These are phyloP conservation scores for Phoenix dactylifera DNA, from an alignment of 176 grass and related monocot species.

Conservation along the genomic window DNA sequence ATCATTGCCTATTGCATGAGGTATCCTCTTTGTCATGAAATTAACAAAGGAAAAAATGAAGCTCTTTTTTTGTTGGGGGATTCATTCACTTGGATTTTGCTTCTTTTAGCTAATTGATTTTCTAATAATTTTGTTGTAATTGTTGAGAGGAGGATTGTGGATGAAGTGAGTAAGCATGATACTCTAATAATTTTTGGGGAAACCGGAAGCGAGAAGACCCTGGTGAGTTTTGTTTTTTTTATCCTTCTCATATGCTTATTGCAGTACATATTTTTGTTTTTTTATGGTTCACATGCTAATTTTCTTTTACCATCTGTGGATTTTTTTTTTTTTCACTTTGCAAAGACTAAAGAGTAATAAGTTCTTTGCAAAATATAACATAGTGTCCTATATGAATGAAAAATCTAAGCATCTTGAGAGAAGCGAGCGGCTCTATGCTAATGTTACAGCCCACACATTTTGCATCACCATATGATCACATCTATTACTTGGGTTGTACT, in stretches of 20 bases:
- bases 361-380: too few species aligned
- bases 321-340: too few species aligned
- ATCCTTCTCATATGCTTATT: not conserved
- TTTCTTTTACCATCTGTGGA: not conserved
- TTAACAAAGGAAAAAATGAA: not conserved
- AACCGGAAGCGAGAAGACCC: constrained; percentile 92
- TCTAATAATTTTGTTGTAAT: not conserved
- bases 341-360: too few species aligned
- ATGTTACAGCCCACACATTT: too few species aligned
- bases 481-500: too few species aligned
- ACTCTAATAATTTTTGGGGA: constrained; percentile 77
- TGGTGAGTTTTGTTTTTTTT: constrained; percentile 34
- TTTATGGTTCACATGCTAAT: not conserved
- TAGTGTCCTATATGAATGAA: too few species aligned
- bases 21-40: not conserved
- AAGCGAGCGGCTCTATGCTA: too few species aligned
- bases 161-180: constrained; percentile 72
- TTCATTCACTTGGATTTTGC: not conserved
- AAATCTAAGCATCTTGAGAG: too few species aligned
- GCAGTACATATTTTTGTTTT: not conserved
- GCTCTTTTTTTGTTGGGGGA: not conserved
- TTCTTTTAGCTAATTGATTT: not conserved
- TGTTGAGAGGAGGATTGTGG: constrained; percentile 53
- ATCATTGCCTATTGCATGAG: constrained; percentile 68
- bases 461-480: too few species aligned